Evolutionary conservation across 495 filamentous ascomycete genomes (phyloP), one percentile per base, ranked within the genome.

Genomic region (Amphirosellinia nigrospora): DNA sequence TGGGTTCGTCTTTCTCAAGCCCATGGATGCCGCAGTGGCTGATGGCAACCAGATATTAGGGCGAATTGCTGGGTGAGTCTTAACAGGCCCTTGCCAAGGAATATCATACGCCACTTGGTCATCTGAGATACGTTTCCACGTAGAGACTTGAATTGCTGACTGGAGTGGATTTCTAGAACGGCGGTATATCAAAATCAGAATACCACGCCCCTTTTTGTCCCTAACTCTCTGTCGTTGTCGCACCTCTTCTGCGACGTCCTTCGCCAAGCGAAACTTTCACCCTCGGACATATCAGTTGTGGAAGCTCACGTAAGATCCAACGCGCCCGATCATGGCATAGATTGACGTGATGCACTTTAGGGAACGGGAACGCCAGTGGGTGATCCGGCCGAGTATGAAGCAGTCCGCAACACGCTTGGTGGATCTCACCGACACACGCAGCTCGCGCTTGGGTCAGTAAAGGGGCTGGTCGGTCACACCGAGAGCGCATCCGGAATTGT

Each of bases 41-140:
- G 88, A 92, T 46, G 88, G 88, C 7, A 87, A 91, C 61, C 80
- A 82, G 0, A 86, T 92, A 19, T 76, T 86, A 9, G 89, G 81
- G 59, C 78, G 86, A 11, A 88, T 91, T 32, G 70, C n/a, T n/a
- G n/a, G n/a, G n/a, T n/a, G n/a, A n/a, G n/a, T n/a, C n/a, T n/a
- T n/a, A n/a, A n/a, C n/a, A n/a, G n/a, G n/a, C n/a, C n/a, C n/a
- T n/a, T n/a, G n/a, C n/a, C n/a, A n/a, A n/a, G n/a, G n/a, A n/a
- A n/a, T n/a, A n/a, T n/a, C n/a, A n/a, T n/a, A n/a, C n/a, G n/a
- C n/a, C n/a, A n/a, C n/a, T n/a, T n/a, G n/a, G n/a, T n/a, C n/a
- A n/a, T n/a, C n/a, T n/a, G n/a, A n/a, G n/a, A n/a, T n/a, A n/a
- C n/a, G n/a, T n/a, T n/a, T n/a, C n/a, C n/a, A n/a, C n/a, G n/a